These are phyloP conservation scores for Venturia oleaginea DNA, from an alignment of 2,329 filamentous ascomycete genomes.

Conservation along the genomic window DNA sequence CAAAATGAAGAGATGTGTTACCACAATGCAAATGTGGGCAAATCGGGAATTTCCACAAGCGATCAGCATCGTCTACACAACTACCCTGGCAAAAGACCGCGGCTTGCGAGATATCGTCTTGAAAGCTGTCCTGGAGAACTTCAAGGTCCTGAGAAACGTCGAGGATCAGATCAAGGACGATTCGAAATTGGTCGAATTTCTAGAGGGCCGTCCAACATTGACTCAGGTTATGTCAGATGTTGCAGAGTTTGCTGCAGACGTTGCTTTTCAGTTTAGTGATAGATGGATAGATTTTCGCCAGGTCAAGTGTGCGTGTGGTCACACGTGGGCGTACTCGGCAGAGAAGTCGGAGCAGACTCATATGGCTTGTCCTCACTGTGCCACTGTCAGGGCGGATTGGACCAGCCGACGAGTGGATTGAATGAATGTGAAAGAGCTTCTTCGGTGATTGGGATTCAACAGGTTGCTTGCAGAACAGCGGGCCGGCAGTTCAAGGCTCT, in stretches of 20 bases:
- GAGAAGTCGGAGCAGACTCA: neutral
- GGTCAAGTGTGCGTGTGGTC: neutral
- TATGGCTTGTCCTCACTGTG: conserved; percentile 1
- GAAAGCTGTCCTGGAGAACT: neutral
- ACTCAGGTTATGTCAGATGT: conserved; percentile 3
- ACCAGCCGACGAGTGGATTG: neutral
- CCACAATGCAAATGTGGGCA: neutral
- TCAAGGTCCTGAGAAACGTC: neutral
- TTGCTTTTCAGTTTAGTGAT: neutral
- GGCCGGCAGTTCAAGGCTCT: too few species aligned
- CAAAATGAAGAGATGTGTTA: neutral
- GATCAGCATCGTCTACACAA: neutral
- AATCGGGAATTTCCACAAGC: neutral
- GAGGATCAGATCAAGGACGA: neutral
- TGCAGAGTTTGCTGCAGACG: neutral
- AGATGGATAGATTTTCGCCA: conserved; percentile 1
- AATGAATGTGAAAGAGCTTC: neutral
- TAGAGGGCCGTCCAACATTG: neutral
- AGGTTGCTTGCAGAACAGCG: too few species aligned
- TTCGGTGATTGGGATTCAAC: neutral
- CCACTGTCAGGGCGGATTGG: neutral
- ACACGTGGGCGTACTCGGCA: neutral
- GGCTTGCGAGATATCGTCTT: neutral
- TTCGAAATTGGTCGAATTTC: neutral
- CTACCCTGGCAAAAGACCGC: neutral